Conservation (phyloP, 176 grass and related monocot genomes). For the Aegilops umbellulata region DNA sequence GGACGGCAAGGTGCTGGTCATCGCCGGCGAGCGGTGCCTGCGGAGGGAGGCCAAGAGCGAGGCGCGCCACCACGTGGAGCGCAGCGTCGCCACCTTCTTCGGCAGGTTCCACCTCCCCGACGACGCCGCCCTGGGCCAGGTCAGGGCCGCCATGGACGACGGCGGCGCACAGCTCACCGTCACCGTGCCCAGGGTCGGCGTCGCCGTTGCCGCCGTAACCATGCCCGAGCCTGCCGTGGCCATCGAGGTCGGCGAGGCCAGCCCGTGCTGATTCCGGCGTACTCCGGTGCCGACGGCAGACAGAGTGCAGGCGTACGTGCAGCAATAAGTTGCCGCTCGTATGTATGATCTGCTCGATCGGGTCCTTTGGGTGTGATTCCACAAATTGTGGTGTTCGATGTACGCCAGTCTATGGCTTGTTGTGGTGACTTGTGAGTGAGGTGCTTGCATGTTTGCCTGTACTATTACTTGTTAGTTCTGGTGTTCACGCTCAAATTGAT, state of each 20-base stretch:
- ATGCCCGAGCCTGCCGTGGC: background rate
- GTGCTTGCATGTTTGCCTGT: too few species aligned
- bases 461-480: too few species aligned
- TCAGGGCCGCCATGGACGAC: constrained; percentile 71
- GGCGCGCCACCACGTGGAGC: constrained; percentile 45
- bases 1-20: constrained; percentile 51
- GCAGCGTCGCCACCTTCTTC: constrained; percentile 53
- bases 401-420: too few species aligned
- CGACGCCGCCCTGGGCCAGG: constrained; percentile 49
- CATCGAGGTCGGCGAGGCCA: constrained; percentile 17
- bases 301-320: background rate
- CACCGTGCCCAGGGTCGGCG: constrained; percentile 53
- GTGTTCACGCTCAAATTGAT: too few species aligned
- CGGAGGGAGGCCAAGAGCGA: constrained; percentile 35
- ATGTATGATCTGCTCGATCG: background rate
- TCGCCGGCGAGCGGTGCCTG: constrained; percentile 47
- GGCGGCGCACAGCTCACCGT: constrained; percentile 45
- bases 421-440: too few species aligned
- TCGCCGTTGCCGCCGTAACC: background rate
- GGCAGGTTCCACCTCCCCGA: constrained; percentile 59
- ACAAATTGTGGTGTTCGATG: too few species aligned
- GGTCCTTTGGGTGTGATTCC: too few species aligned
- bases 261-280: constrained; percentile 17
- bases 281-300: background rate
- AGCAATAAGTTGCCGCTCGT: background rate